Evolutionary conservation across 139 green algal species (phyloP).

Genomic region (Tetraselmis striata): DNA sequence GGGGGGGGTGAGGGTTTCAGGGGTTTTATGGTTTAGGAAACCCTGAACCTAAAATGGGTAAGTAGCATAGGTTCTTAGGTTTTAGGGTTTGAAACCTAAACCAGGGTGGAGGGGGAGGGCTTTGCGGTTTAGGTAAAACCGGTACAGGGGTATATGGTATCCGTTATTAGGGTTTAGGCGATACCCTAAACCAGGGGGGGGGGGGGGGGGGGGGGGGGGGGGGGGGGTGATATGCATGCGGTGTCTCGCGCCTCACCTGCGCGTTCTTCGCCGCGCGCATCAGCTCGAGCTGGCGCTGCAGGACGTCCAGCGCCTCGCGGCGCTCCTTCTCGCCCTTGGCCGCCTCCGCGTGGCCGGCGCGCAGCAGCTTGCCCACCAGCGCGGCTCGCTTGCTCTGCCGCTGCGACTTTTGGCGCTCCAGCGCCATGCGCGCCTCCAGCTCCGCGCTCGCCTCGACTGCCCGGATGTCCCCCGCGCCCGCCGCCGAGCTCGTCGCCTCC

Average conservation of each 20-base stretch:
- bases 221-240: not conserved
- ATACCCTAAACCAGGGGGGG: too few relatives aligned
- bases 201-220: too few relatives aligned
- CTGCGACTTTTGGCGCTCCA: not conserved
- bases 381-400: not conserved
- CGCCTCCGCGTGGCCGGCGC: not conserved
- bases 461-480: not conserved
- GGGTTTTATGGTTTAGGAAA: too few relatives aligned
- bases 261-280: not conserved
- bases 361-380: not conserved
- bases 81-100: too few relatives aligned
- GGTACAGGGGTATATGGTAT: too few relatives aligned
- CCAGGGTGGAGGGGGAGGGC: too few relatives aligned
- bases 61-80: too few relatives aligned
- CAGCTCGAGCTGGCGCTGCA: not conserved
- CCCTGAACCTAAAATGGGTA: too few relatives aligned
- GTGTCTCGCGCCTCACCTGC: not conserved
- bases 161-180: too few relatives aligned
- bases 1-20: too few relatives aligned
- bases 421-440: not conserved
- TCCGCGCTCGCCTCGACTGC: not conserved
- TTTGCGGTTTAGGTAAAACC: too few relatives aligned
- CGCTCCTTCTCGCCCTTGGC: not conserved
- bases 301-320: not conserved
- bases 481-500: not conserved